These are phyloP conservation scores for Leccinum olivaceopallidum DNA, from an alignment of 768 basidiomycete genomes.

Conservation along the genomic window DNA sequence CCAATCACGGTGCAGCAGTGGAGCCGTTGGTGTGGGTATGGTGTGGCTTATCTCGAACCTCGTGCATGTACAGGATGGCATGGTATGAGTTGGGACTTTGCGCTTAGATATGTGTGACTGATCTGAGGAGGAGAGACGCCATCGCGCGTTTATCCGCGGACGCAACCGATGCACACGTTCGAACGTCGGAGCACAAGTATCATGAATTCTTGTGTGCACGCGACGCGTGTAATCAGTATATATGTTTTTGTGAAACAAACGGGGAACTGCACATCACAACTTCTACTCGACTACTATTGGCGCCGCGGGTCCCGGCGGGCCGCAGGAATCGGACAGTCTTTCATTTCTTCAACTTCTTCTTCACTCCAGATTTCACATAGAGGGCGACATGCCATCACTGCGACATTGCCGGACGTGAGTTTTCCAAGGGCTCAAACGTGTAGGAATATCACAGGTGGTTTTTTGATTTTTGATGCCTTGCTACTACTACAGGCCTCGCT, in stretches of 20 bases:
- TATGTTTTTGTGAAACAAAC: neutral
- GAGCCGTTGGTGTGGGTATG: neutral
- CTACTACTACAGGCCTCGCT: neutral
- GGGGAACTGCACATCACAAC: neutral
- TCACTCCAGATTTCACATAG: neutral
- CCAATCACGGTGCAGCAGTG: neutral
- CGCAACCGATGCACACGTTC: neutral
- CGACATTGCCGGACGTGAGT: neutral
- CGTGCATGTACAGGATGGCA: neutral
- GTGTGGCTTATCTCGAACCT: slow-evolving; percentile 1
- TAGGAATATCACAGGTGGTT: neutral
- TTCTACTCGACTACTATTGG: neutral
- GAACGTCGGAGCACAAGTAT: too few relatives aligned
- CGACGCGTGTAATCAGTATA: too few relatives aligned
- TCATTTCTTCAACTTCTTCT: neutral
- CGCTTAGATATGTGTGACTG: neutral
- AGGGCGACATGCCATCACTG: neutral
- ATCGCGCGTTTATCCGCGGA: neutral
- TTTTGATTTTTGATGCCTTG: neutral
- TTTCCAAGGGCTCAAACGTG: neutral
- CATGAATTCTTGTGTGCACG: too few relatives aligned
- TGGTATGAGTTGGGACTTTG: neutral
- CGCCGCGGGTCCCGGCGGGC: neutral
- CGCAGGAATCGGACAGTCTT: neutral
- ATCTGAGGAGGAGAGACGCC: neutral